phyloP scores from a whole-genome alignment of 257 asterid genomes.

The Solanum boliviense region DNA sequence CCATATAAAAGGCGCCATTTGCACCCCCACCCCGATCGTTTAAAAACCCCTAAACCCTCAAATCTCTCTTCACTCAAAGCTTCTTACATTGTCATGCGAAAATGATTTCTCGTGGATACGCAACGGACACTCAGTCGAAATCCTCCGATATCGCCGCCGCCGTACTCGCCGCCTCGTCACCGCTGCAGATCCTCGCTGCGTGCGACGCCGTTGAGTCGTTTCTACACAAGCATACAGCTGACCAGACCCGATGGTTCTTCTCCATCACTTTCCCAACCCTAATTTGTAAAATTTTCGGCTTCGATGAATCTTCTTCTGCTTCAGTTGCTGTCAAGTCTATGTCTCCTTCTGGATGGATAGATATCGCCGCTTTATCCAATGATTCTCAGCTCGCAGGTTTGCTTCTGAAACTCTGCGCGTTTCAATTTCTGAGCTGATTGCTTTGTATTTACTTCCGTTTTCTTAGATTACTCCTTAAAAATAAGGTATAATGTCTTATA shows the following conservation, averaged over 20 bases:
- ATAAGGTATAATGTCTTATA: neutral
- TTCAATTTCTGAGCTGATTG: neutral
- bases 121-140: constrained; percentile 57
- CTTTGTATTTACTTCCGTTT: neutral
- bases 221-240: constrained; percentile 60
- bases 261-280: constrained; percentile 88
- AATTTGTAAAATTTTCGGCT: constrained; percentile 73
- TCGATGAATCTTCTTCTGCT: constrained; percentile 44
- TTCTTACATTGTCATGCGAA: neutral
- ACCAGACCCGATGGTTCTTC: constrained; percentile 85
- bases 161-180: constrained; percentile 45
- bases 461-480: neutral
- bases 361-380: constrained; percentile 36
- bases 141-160: constrained; percentile 57
- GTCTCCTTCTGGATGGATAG: constrained; percentile 74
- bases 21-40: constrained; percentile 16
- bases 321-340: constrained; percentile 32
- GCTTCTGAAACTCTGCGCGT: neutral
- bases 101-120: constrained; percentile 62
- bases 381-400: constrained; percentile 69
- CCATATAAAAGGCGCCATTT: constrained; percentile 62
- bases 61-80: neutral
- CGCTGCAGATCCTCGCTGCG: constrained; percentile 53
- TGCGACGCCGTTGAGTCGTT: constrained; percentile 66
- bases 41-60: constrained; percentile 38